Base-by-base conservation (phyloP, 352 stramenopile species). In the Pythium aphanidermatum region DNA sequence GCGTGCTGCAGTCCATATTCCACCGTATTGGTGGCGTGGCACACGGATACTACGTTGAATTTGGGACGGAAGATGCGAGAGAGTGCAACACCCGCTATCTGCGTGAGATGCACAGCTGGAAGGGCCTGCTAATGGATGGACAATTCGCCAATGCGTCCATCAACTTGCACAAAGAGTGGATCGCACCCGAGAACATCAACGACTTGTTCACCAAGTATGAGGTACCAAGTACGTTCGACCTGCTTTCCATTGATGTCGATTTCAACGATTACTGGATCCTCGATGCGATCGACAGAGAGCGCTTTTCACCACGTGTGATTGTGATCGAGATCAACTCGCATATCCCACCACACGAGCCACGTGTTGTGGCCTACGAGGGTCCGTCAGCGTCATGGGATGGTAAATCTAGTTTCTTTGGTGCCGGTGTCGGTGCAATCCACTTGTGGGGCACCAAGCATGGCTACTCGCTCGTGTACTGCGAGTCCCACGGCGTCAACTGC, bases 251-350 rank as follows among this genome's bases (percentile, higher is more conserved):
- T 24, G 77, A 86, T 39, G 70, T 87, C 24, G 70, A 87, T 23
- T 90, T 90, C 38, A 87, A 86, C 37, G 74, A 86, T 43, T 90
- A 74, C 47, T 86, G 72, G 72, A 48, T 90, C 40, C 54, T 86
- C 4, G 37, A 66, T n/a, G 69, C 74, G 9, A 40, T 87, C 3
- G 70, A 84, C 34, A 43, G 67, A 20, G 34, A 36, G 1, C 38
- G 31, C 1, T 81, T 84, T 26, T 58, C 63, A 5, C 74, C 74
- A 0, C 63, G 72, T 13, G 75, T 86, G 26, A 43, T 90, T 16
- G 41, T 86, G 19, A 65, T 85, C 19, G 74, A 86, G 38, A 58
- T 77, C 49, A 87, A 87, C 47, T 68, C 60, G 31, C 74, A 90
- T 34, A 62, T 86, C 10, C 47, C 65, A 20, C 36, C 69, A 6